Evolutionary conservation across 2,329 filamentous ascomycete genomes (phyloP).

Genomic region (Pseudogymnoascus sp.): DNA sequence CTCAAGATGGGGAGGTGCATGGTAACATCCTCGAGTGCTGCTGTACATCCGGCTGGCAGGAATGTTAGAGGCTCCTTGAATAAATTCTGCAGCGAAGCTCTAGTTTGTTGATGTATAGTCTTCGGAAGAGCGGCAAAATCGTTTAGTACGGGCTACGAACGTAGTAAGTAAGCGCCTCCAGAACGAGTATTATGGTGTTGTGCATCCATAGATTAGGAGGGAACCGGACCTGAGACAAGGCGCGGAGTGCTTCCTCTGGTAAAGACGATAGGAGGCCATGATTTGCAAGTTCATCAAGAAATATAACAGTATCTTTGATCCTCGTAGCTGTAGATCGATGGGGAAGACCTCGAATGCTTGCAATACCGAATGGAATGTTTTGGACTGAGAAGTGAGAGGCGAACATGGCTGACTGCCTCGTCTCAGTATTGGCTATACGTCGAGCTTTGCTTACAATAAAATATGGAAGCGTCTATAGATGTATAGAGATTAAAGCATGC

Average conservation of each 20-base stretch:
- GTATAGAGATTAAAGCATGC: too few relatives aligned
- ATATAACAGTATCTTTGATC: constrained; percentile 44
- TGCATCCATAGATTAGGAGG: too few relatives aligned
- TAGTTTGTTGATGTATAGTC: constrained; percentile 32
- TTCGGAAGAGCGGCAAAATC: constrained; percentile 41
- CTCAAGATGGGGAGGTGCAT: constrained; percentile 50
- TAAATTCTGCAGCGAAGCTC: constrained; percentile 34
- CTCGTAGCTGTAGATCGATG: constrained; percentile 43
- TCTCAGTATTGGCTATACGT: too few relatives aligned
- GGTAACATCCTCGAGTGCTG: constrained; percentile 33
- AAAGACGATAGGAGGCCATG: constrained; percentile 23
- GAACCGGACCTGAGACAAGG: constrained; percentile 13
- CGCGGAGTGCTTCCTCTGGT: background rate
- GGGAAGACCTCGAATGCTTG: constrained; percentile 33
- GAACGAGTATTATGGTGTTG: too few relatives aligned
- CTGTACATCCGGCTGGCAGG: constrained; percentile 21
- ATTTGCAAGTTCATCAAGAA: constrained; percentile 39
- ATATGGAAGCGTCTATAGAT: too few relatives aligned
- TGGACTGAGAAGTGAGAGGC: constrained; percentile 40
- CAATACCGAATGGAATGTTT: constrained; percentile 49
- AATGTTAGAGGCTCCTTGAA: constrained; percentile 23
- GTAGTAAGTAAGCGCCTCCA: too few relatives aligned
- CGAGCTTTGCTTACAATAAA: too few relatives aligned
- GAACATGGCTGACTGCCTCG: too few relatives aligned
- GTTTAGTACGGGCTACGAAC: too few relatives aligned